Evolutionary conservation across 306 rosid species (phyloP), one percentile per base, ranked within the genome.

Genomic region (Arachis hypogaea): DNA sequence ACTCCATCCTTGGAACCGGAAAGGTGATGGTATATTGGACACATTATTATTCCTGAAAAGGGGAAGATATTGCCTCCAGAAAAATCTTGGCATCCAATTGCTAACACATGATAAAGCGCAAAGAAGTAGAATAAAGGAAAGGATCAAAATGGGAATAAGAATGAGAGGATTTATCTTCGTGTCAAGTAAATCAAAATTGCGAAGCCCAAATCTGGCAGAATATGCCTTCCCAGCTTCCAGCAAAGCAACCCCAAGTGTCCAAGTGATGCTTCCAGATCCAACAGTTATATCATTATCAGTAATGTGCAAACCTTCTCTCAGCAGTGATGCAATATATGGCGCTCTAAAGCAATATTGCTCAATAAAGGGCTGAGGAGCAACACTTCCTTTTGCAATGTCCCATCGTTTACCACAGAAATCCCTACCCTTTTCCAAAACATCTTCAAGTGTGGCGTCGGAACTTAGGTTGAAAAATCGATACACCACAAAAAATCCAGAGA

Each of bases 341-440:
- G 97, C 93, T 75, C 99, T 83, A 66, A 94, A 94, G 82, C 99
- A 94, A 74, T 94, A 94, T 71, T 92, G 99, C 86, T 92, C 99
- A 63, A 94, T 89, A 71, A 88, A 94, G 11, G 99, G 96, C 84
- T 94, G 99, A 10, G 97, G 96, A 59, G 90, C 82, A 78, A 94
- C 97, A 74, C 97, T 92, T 9, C 77, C 84, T 84, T 51, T 87
- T 0, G 97, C 99, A 71, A 77, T 84, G 8, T 88, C 90, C 99
- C 99, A 94, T 44, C 77, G 81, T 69, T 81, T 90, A 9, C 86
- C 98, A 78, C 99, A 95, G 63, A 91, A 94, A 4, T 74, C 85
- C 70, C 75, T 82, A 43, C 99, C 99, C 78, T 86, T 94, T 80
- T 94, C 95, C 86, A 94, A 71, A 50, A 92, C 88, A 81, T 94